Base-by-base conservation (phyloP, 345 rosid species). In the Eucalyptus sp. region DNA sequence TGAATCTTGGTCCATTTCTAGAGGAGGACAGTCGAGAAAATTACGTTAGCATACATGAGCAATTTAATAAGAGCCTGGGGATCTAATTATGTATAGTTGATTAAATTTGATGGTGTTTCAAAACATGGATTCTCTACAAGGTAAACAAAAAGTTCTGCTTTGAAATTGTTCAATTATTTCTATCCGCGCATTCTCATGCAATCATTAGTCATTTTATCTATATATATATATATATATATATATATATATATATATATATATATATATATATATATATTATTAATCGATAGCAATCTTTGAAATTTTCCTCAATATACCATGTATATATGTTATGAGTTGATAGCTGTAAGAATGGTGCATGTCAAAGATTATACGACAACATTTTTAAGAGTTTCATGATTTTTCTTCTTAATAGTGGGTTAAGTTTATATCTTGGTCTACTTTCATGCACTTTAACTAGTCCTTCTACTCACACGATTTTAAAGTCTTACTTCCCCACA, bases 151-250 rank as follows among this genome's bases (percentile, higher is more conserved):
- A 76, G 14, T 37, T 20, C 0, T 2, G 13, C 27, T 37, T 76
- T 76, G 5, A 76, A 20, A 76, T 20, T 10, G 10, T 37, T 37
- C 18, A 3, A 64, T 64, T 0, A 15, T 64, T 5, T 64, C 37
- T 1, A 64, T 0, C 0, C 1, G 10, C 0, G 1, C 7, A 64
- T 64, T 64, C 20, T 7, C 7, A 2, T 14, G 20, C n/a, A n/a
- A 64, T n/a, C 2, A 15, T 7, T 16, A 64, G 76, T 64, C 5
- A 15, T 64, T n/a, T n/a, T 64, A 0, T n/a, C 41, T 0, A 0
- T 15, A 8, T n/a, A 33, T 33, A 64, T 64, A 2, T 64, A 64
- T 64, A 64, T 64, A 7, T n/a, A 33, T 33, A 64, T 64, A 2
- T 64, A 64, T 64, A 64, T 64, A 7, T n/a, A 33, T 33, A 64